Evolutionary conservation across 192 early-diverging fungal genomes (phyloP).

Genomic region (Linnemannia schmuckeri): DNA sequence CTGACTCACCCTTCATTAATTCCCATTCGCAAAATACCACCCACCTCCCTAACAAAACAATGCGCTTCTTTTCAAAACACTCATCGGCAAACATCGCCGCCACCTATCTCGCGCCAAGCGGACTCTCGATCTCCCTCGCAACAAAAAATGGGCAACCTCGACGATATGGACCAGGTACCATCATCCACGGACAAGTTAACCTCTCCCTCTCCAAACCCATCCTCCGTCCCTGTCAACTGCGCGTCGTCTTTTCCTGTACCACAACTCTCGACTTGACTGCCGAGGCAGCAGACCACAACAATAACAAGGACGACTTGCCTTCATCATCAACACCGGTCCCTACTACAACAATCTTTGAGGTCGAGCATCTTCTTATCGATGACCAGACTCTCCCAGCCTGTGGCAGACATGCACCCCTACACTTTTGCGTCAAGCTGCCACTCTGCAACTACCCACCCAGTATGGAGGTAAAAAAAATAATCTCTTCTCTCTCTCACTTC

Average conservation of each 20-base stretch:
- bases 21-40: background rate
- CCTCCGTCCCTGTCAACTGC: constrained; percentile 16
- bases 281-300: too few species aligned
- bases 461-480: constrained; percentile 29
- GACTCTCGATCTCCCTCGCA: constrained; percentile 14
- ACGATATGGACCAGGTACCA: constrained; percentile 27
- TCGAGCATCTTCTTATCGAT: constrained; percentile 33
- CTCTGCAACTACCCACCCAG: constrained; percentile 43
- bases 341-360: constrained; percentile 17
- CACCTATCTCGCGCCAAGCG: constrained; percentile 22
- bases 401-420: constrained; percentile 15
- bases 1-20: background rate
- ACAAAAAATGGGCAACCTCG: constrained; percentile 22
- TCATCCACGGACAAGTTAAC: constrained; percentile 33
- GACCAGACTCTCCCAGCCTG: constrained; percentile 18
- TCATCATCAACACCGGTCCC: background rate
- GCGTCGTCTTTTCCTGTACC: constrained; percentile 35
- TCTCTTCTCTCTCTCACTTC: background rate
- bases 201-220: constrained; percentile 25
- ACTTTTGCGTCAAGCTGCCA: constrained; percentile 43
- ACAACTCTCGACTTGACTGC: background rate
- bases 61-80: constrained; percentile 32
- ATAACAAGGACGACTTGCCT: background rate
- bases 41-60: background rate
- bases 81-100: background rate